phyloP scores from a whole-genome alignment of 768 basidiomycete species.

The Plicaturopsis crispa region DNA sequence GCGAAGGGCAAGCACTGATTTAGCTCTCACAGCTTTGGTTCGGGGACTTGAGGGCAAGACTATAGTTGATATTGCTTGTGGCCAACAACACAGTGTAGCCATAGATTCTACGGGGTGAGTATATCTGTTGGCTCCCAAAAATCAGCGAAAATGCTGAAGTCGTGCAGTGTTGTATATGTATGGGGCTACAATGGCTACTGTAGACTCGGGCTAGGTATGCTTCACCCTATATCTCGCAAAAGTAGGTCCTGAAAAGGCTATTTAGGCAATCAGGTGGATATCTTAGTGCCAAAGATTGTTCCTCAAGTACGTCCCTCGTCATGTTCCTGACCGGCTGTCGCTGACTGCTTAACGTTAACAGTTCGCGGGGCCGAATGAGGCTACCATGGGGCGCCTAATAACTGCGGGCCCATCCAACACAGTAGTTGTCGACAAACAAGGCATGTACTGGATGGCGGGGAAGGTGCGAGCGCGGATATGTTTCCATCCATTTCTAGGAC shows the following conservation, averaged over 20 bases:
- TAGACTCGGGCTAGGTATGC: constrained; percentile 79
- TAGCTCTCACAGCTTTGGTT: constrained; percentile 42
- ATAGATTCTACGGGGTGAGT: constrained; percentile 68
- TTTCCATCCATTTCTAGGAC: not conserved
- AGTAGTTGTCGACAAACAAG: constrained; percentile 76
- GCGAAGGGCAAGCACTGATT: constrained; percentile 1
- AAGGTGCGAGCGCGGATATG: constrained; percentile 37
- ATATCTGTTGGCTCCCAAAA: constrained; percentile 7
- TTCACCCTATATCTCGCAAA: constrained; percentile 84
- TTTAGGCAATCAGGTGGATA: constrained; percentile 78
- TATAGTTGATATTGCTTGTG: constrained; percentile 77
- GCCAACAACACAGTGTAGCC: constrained; percentile 82
- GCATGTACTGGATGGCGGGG: constrained; percentile 85
- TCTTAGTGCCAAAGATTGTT: constrained; percentile 72
- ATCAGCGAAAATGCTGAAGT: not conserved
- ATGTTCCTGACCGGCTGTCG: not conserved
- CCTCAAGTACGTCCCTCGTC: constrained; percentile 48
- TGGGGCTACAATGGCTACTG: constrained; percentile 94
- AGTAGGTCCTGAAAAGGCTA: constrained; percentile 90
- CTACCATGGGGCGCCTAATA: constrained; percentile 54
- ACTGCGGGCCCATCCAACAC: constrained; percentile 78
- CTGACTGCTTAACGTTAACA: constrained; percentile 17
- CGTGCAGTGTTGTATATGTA: constrained; percentile 59
- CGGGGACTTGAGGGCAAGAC: constrained; percentile 70
- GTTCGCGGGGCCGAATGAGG: constrained; percentile 68